Conservation (phyloP, 495 filamentous ascomycete species). For the Chaetomium tenue region DNA sequence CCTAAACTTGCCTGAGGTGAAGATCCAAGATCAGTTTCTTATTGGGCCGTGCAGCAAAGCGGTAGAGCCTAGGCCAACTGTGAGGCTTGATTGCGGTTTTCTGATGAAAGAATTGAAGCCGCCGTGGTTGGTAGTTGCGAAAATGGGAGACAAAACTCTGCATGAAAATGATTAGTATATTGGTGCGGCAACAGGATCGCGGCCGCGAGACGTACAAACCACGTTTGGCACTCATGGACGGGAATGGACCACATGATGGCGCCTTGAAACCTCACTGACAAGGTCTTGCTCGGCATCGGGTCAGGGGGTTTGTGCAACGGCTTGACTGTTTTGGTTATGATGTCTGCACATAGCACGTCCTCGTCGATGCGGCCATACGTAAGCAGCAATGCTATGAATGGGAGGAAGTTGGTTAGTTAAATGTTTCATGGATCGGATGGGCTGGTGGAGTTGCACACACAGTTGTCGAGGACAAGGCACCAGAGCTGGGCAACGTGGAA, state of each 20-base stretch:
- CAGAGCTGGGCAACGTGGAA: constrained; percentile 45
- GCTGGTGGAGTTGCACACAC: constrained; percentile 22
- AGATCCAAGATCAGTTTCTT: constrained; percentile 17
- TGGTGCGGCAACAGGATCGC: background rate
- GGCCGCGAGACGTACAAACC: constrained; percentile 35
- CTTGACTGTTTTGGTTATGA: constrained; percentile 17
- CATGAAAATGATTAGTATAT: constrained; percentile 23
- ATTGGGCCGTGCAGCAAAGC: constrained; percentile 20
- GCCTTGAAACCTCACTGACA: constrained; percentile 16
- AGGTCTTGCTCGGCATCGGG: background rate
- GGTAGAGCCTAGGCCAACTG: constrained; percentile 36
- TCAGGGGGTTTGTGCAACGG: background rate
- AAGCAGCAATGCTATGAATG: constrained; percentile 28
- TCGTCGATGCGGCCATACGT: constrained; percentile 32
- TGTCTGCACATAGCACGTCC: constrained; percentile 22
- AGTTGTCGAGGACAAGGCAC: constrained; percentile 39
- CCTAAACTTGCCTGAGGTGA: constrained; percentile 12
- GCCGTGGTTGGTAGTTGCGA: constrained; percentile 37
- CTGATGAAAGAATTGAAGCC: constrained; percentile 28
- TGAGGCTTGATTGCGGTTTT: constrained; percentile 24
- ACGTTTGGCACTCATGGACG: constrained; percentile 36
- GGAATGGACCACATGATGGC: constrained; percentile 25
- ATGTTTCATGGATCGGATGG: background rate
- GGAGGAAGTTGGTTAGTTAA: background rate
- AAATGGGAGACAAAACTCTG: constrained; percentile 37